Evolutionary conservation across 306 rosid genomes (phyloP).

Genomic region (Prunus davidiana): DNA sequence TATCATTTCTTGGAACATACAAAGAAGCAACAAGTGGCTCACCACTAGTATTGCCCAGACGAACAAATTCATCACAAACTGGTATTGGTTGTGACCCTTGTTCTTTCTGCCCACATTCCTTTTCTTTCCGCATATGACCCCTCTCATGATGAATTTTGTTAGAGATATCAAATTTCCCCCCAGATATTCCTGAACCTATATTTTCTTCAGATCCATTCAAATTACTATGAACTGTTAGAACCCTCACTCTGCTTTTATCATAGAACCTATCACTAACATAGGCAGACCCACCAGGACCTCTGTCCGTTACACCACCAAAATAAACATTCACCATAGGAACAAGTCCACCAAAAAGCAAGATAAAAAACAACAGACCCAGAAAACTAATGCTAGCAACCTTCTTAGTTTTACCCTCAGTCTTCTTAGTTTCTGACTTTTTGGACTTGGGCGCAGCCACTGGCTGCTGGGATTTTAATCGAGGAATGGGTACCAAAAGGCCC

Average conservation of each 20-base stretch:
- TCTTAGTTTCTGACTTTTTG: slow-evolving; percentile 55
- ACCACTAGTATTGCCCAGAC: slow-evolving; percentile 60
- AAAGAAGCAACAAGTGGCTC: slow-evolving; percentile 88
- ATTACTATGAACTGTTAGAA: slow-evolving; percentile 44
- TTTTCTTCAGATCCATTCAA: slow-evolving; percentile 50
- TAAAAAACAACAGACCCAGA: slow-evolving; percentile 73
- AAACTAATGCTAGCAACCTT: slow-evolving; percentile 96
- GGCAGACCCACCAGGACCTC: slow-evolving; percentile 40
- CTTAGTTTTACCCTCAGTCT: slow-evolving; percentile 71
- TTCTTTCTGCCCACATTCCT: slow-evolving; percentile 23
- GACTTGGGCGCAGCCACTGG: slow-evolving; percentile 43
- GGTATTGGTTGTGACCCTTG: slow-evolving; percentile 13
- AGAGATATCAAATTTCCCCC: slow-evolving; percentile 42
- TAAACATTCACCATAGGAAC: slow-evolving; percentile 61
- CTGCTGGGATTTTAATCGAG: slow-evolving; percentile 74
- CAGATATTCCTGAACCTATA: slow-evolving; percentile 31
- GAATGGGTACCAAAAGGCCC: slow-evolving; percentile 89
- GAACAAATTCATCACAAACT: slow-evolving; percentile 32
- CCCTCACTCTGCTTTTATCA: slow-evolving; percentile 48
- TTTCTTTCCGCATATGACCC: slow-evolving; percentile 18
- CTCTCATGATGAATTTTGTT: slow-evolving; percentile 33
- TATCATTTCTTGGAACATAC: slow-evolving; percentile 94
- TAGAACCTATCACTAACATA: slow-evolving; percentile 44
- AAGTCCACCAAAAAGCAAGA: slow-evolving; percentile 79
- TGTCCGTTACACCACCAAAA: slow-evolving; percentile 49